A percentile compares a stretch with the other conserved stretches of the same genome.
Conservation (phyloP, 1,284 basidiomycete species). For the Ganoderma meredithae region DNA sequence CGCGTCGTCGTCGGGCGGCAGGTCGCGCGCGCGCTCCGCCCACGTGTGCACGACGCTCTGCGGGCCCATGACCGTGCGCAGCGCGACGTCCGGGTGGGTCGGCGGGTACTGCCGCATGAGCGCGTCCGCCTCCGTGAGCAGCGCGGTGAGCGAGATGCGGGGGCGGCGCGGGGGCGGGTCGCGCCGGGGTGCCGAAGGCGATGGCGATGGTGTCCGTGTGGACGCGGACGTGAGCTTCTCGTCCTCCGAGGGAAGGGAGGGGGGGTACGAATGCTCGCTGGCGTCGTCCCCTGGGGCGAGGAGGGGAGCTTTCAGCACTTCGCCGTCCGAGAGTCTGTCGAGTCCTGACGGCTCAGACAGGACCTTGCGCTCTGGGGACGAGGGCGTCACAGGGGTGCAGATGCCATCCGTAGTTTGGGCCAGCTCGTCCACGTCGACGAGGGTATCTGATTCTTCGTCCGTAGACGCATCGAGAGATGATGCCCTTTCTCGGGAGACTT, state of each 20-base stretch:
- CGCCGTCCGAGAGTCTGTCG: neutral
- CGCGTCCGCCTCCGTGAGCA: conserved; percentile 53
- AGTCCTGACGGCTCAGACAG: conserved; percentile 15
- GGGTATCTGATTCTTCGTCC: neutral
- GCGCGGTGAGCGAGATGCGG: conserved; percentile 47
- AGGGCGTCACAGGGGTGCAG: neutral
- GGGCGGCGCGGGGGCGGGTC: conserved; percentile 32
- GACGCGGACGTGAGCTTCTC: conserved; percentile 22
- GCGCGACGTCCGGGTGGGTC: conserved; percentile 50
- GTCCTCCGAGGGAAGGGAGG: neutral
- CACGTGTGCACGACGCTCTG: conserved; percentile 68
- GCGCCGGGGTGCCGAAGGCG: conserved; percentile 18
- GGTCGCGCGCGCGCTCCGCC: conserved; percentile 50
- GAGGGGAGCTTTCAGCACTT: neutral
- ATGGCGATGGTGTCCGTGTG: conserved; percentile 27
- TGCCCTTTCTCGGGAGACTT: neutral
- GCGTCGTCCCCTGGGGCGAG: neutral
- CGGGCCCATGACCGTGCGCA: conserved; percentile 75
- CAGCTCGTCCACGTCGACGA: neutral
- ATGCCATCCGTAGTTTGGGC: neutral
- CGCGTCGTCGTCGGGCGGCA: conserved; percentile 62
- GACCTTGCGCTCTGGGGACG: conserved; percentile 6
- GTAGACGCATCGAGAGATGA: neutral
- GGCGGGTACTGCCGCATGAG: conserved; percentile 55
- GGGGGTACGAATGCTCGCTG: neutral